Percentiles rank a stretch among this genome's conserved stretches.
Conservation (phyloP, 1,284 basidiomycete genomes). For the Rhodofomes roseus region DNA sequence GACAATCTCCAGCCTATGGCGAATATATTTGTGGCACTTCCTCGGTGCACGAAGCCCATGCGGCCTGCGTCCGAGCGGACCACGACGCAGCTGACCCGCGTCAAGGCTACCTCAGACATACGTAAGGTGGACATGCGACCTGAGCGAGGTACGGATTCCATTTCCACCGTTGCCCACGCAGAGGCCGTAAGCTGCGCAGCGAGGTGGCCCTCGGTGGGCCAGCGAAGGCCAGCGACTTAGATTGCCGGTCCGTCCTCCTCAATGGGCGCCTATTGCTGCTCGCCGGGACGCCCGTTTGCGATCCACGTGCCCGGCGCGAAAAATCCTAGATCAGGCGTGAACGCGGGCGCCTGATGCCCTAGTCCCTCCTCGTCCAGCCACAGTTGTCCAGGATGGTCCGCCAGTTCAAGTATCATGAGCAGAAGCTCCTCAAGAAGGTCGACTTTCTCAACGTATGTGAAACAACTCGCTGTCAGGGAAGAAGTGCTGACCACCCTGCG, state of each 20-base stretch:
- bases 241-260: not conserved
- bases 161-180: not conserved
- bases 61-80: not conserved
- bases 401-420: conserved; percentile 92
- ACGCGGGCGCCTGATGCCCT: not conserved
- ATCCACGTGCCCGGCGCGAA: not conserved
- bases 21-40: not conserved
- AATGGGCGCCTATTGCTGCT: too few species aligned
- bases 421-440: conserved; percentile 92
- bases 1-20: not conserved
- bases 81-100: not conserved
- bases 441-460: conserved; percentile 84
- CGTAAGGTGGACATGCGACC: conserved; percentile 1
- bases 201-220: not conserved
- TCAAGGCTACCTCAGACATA: not conserved
- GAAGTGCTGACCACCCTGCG: not conserved
- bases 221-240: not conserved
- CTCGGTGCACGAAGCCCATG: not conserved
- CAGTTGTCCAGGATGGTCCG: conserved; percentile 57
- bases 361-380: not conserved
- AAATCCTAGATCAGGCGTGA: not conserved
- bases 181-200: not conserved
- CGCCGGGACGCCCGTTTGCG: not conserved
- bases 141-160: not conserved
- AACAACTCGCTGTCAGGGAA: not conserved